Percentiles rank a stretch among this genome's conserved stretches.
These are phyloP conservation scores for Xylaria curta DNA, from an alignment of 495 filamentous ascomycete genomes.

Conservation along the genomic window DNA sequence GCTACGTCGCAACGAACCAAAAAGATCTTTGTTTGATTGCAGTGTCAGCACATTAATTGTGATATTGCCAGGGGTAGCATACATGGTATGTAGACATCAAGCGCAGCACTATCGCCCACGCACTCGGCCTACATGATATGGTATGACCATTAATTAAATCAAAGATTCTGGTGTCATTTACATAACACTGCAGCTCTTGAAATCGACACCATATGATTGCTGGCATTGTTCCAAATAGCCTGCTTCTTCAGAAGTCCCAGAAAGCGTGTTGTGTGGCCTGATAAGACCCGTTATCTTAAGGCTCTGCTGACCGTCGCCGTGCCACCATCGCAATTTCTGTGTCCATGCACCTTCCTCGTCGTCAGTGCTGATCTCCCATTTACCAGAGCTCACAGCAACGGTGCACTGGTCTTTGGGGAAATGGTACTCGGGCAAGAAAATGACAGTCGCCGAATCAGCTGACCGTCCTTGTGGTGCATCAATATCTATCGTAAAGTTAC, in stretches of 20 bases:
- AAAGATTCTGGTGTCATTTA: slow-evolving; percentile 29
- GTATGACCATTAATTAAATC: not conserved
- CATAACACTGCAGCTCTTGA: slow-evolving; percentile 51
- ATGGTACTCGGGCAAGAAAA: slow-evolving; percentile 92
- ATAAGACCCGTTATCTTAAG: slow-evolving; percentile 79
- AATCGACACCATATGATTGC: slow-evolving; percentile 41
- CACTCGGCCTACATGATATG: not conserved
- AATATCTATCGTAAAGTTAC: slow-evolving; percentile 73
- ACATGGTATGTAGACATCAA: not conserved
- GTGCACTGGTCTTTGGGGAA: slow-evolving; percentile 75
- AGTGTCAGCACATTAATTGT: slow-evolving; percentile 1
- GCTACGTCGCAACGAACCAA: not conserved
- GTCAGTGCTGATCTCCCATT: slow-evolving; percentile 81
- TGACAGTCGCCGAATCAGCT: slow-evolving; percentile 74
- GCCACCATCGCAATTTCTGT: slow-evolving; percentile 89
- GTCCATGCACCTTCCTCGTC: slow-evolving; percentile 69
- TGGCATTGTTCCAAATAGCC: slow-evolving; percentile 58
- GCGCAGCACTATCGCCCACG: not conserved
- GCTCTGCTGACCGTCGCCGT: slow-evolving; percentile 80
- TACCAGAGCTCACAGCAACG: slow-evolving; percentile 81
- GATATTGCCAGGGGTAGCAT: not conserved
- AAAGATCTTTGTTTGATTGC: not conserved
- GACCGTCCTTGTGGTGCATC: slow-evolving; percentile 57
- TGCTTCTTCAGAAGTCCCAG: slow-evolving; percentile 47
- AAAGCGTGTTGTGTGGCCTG: slow-evolving; percentile 45